These are phyloP conservation scores for Limnanthes douglasii DNA, from an alignment of 345 rosid species.

Conservation along the genomic window DNA sequence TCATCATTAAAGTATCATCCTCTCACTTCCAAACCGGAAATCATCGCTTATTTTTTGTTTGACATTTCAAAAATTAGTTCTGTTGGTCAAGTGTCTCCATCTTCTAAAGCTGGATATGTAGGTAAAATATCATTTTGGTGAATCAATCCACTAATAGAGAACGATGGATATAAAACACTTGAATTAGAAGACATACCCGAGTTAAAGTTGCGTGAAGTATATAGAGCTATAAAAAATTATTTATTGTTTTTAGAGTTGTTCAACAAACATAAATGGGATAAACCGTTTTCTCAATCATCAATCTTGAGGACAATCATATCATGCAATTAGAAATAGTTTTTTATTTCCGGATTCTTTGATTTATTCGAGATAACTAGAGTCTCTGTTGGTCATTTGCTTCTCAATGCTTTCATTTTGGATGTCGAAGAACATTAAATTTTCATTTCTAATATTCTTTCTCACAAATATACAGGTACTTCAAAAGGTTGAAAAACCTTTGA, in stretches of 20 bases:
- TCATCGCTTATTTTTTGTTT: too few relatives aligned
- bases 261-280: slow-evolving; percentile 29
- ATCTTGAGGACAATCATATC: slow-evolving; percentile 36
- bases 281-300: slow-evolving; percentile 27
- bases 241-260: slow-evolving; percentile 31
- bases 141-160: slow-evolving; percentile 62
- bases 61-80: too few relatives aligned
- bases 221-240: slow-evolving; percentile 66
- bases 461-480: slow-evolving; percentile 85
- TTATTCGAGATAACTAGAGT: slow-evolving; percentile 51
- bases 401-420: slow-evolving; percentile 78
- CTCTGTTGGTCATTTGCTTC: slow-evolving; percentile 74
- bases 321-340: slow-evolving; percentile 57
- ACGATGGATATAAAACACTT: slow-evolving; percentile 49
- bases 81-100: slow-evolving; percentile 29
- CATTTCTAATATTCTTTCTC: slow-evolving; percentile 58
- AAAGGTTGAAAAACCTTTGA: too few relatives aligned
- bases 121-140: slow-evolving; percentile 75
- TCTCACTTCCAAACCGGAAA: too few relatives aligned
- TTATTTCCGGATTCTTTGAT: slow-evolving; percentile 74
- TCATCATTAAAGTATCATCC: too few relatives aligned
- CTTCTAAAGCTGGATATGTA: slow-evolving; percentile 53
- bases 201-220: slow-evolving; percentile 35
- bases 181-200: slow-evolving; percentile 59
- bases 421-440: slow-evolving; percentile 67